Conservation (phyloP, 768 basidiomycete genomes). For the Pisolithus microcarpus region DNA sequence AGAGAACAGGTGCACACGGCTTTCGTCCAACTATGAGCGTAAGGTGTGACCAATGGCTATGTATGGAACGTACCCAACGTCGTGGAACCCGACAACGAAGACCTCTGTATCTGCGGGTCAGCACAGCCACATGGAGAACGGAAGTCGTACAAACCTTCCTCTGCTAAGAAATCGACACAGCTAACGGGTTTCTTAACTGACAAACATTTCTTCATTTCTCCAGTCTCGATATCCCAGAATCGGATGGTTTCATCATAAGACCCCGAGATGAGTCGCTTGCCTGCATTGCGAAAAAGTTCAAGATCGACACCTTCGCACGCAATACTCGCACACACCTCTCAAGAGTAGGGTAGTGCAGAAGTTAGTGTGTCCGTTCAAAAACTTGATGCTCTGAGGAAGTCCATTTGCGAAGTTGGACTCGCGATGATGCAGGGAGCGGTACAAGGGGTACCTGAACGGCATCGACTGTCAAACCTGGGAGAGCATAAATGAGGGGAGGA, state of each 20-base stretch:
- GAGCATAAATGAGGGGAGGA: background rate
- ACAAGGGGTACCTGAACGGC: conserved; percentile 51
- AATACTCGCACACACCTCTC: conserved; percentile 31
- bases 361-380: conserved; percentile 79
- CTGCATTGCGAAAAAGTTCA: conserved; percentile 19
- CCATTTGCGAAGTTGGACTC: conserved; percentile 78
- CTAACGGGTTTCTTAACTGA: conserved; percentile 86
- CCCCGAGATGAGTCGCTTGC: conserved; percentile 79
- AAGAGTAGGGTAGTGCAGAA: conserved; percentile 81
- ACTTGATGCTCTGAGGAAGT: conserved; percentile 66
- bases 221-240: conserved; percentile 79
- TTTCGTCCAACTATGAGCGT: conserved; percentile 20
- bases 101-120: conserved; percentile 47
- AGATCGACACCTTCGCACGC: background rate
- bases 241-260: conserved; percentile 90
- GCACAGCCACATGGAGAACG: background rate
- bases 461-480: background rate
- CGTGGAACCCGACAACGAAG: conserved; percentile 88
- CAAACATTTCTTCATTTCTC: conserved; percentile 65
- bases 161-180: conserved; percentile 78
- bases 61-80: conserved; percentile 64
- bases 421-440: conserved; percentile 77
- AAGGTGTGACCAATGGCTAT: background rate
- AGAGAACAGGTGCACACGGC: conserved; percentile 84
- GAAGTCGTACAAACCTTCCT: conserved; percentile 49